phyloP scores from a whole-genome alignment of 768 basidiomycete species.

The Psilocybe subaeruginosa region DNA sequence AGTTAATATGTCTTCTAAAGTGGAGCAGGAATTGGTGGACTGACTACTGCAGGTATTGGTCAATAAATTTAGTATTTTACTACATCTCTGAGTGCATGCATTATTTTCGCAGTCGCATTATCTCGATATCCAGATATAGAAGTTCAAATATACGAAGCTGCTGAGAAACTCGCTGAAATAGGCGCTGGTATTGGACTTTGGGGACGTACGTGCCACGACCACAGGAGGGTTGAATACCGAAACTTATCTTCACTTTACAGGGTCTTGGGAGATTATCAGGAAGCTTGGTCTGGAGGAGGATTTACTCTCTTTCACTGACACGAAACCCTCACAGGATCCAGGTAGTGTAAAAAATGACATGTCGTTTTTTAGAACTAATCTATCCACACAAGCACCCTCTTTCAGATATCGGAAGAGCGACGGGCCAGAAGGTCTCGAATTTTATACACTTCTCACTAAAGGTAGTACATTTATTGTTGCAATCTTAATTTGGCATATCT shows the following conservation, averaged over 20 bases:
- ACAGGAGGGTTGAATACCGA: not conserved
- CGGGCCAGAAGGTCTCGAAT: conserved; percentile 51
- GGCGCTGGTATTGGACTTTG: conserved; percentile 68
- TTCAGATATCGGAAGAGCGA: conserved; percentile 68
- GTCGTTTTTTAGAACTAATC: conserved; percentile 1
- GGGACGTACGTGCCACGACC: conserved; percentile 35
- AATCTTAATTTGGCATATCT: not conserved
- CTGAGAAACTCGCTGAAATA: conserved; percentile 50
- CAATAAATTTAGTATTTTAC: not conserved
- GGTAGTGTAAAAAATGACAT: conserved; percentile 27
- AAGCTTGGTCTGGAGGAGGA: conserved; percentile 50
- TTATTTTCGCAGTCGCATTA: conserved; percentile 36
- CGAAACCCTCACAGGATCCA: conserved; percentile 40
- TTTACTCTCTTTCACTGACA: conserved; percentile 40
- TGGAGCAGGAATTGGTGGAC: conserved; percentile 56
- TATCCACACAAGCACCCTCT: conserved; percentile 40
- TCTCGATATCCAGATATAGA: conserved; percentile 56
- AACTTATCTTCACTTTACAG: conserved; percentile 25
- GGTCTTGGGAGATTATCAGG: conserved; percentile 51
- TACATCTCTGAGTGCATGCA: not conserved
- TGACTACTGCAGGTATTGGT: conserved; percentile 42
- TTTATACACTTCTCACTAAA: conserved; percentile 57
- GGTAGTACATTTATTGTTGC: conserved; percentile 39
- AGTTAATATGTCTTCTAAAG: conserved; percentile 31
- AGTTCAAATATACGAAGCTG: conserved; percentile 58